Percentiles rank a stretch among this genome's conserved stretches.
Evolutionary conservation across 495 filamentous ascomycete genomes (phyloP).

Genomic region (Lasiosphaeria hispida): DNA sequence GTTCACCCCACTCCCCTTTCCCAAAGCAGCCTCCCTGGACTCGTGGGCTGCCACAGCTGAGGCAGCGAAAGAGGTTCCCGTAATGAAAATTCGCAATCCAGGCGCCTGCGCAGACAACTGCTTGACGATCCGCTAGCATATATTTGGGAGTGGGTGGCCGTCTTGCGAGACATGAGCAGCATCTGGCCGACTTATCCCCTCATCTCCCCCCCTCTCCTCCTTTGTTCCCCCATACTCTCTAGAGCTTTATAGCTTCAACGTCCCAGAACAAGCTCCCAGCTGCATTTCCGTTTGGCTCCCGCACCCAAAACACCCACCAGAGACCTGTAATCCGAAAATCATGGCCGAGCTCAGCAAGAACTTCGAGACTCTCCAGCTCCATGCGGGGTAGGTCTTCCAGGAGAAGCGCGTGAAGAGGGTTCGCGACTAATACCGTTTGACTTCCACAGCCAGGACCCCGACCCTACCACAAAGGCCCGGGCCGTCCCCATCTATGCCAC

Average conservation of each 20-base stretch:
- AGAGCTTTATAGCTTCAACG: too few species aligned
- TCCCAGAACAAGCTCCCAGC: too few species aligned
- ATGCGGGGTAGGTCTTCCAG: slow-evolving; percentile 71
- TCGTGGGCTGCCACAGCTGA: slow-evolving; percentile 7
- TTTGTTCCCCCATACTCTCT: slow-evolving; percentile 7
- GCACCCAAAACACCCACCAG: background rate
- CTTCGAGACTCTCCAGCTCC: slow-evolving; percentile 96
- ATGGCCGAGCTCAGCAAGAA: slow-evolving; percentile 45
- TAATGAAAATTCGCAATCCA: slow-evolving; percentile 20
- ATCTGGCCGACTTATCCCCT: background rate
- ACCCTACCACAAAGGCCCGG: slow-evolving; percentile 81
- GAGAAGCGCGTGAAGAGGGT: background rate
- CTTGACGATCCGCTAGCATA: slow-evolving; percentile 8
- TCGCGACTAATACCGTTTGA: slow-evolving; percentile 18
- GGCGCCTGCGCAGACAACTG: background rate
- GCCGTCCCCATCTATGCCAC: slow-evolving; percentile 97
- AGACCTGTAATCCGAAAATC: background rate
- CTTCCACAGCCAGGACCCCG: slow-evolving; percentile 68
- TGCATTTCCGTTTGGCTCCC: background rate
- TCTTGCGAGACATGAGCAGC: background rate
- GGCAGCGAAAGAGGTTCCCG: slow-evolving; percentile 11
- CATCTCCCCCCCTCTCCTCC: background rate
- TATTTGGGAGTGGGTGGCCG: background rate
- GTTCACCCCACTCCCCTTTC: slow-evolving; percentile 26
- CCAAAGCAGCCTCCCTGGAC: slow-evolving; percentile 16